phyloP scores from a whole-genome alignment of 148 eudicot species.

The Tetragonia tetragonoides region DNA sequence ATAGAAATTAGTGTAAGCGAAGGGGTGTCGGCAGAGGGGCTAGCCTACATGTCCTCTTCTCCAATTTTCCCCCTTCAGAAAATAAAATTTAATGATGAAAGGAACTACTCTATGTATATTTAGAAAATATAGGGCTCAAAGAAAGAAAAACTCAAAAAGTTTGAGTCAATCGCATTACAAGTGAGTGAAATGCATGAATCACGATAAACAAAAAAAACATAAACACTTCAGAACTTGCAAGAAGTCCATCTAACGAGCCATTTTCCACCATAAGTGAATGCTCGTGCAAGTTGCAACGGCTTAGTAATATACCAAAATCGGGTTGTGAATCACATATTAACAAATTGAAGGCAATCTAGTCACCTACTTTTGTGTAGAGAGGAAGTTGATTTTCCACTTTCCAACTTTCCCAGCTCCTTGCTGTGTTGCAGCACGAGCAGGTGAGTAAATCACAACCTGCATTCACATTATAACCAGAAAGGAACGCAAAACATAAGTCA shows the following conservation, averaged over 20 bases:
- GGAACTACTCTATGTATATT: too few species aligned
- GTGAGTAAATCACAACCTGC: slow-evolving; percentile 84
- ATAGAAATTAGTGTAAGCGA: too few species aligned
- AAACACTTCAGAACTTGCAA: background rate
- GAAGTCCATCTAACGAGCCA: background rate
- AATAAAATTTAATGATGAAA: too few species aligned
- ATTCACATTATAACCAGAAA: background rate
- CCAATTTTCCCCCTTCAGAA: too few species aligned
- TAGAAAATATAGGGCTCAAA: background rate
- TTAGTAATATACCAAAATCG: background rate
- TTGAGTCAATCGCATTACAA: background rate
- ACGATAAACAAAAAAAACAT: background rate
- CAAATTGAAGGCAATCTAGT: background rate
- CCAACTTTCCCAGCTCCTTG: slow-evolving; percentile 97
- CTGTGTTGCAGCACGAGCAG: slow-evolving; percentile 86
- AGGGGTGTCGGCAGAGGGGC: too few species aligned
- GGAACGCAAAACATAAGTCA: background rate
- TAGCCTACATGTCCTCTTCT: too few species aligned
- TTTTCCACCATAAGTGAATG: too few species aligned
- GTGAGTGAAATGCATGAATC: background rate
- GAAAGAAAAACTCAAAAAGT: background rate
- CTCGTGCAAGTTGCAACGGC: too few species aligned
- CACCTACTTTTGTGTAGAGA: slow-evolving; percentile 88
- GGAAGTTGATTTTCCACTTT: slow-evolving; percentile 84
- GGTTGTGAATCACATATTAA: background rate